These are phyloP conservation scores for Podila minutissima DNA, from an alignment of 192 early-diverging fungal genomes.

Conservation along the genomic window DNA sequence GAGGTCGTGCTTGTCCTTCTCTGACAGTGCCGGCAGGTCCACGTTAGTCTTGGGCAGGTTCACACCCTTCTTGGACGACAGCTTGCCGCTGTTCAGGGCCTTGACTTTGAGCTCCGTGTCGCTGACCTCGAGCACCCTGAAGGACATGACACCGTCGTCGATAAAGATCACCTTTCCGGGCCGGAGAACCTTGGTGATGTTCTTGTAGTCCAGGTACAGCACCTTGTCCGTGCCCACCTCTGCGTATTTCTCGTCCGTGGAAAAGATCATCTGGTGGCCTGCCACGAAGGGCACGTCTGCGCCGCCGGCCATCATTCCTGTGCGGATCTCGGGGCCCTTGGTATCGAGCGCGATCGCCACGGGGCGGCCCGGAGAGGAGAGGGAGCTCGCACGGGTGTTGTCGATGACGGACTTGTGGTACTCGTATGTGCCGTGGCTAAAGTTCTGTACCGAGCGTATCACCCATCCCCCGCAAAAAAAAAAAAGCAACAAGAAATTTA, in stretches of 20 bases:
- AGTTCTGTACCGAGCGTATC: constrained; percentile 16
- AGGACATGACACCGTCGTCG: constrained; percentile 95
- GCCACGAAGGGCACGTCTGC: constrained; percentile 68
- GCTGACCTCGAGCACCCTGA: constrained; percentile 80
- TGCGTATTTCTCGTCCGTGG: constrained; percentile 69
- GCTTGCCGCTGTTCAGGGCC: constrained; percentile 80
- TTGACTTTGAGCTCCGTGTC: constrained; percentile 65
- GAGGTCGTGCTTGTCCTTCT: constrained; percentile 89
- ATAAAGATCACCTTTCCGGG: constrained; percentile 80
- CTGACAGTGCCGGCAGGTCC: constrained; percentile 89
- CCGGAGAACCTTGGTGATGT: constrained; percentile 73
- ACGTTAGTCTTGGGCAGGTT: constrained; percentile 89
- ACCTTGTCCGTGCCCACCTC: constrained; percentile 60
- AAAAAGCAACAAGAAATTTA: not conserved
- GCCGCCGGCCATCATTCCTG: constrained; percentile 71
- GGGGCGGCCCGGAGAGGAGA: constrained; percentile 54
- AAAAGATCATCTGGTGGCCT: constrained; percentile 76
- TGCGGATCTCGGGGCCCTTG: constrained; percentile 85
- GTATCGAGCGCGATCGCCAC: constrained; percentile 84
- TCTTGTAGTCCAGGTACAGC: constrained; percentile 82
- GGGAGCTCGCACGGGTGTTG: constrained; percentile 66
- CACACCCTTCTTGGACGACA: constrained; percentile 92
- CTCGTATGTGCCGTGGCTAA: constrained; percentile 49
- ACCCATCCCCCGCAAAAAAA: not conserved
- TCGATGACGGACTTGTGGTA: constrained; percentile 80